Conservation (phyloP, 1,284 basidiomycete genomes). For the Pascua sp. region DNA sequence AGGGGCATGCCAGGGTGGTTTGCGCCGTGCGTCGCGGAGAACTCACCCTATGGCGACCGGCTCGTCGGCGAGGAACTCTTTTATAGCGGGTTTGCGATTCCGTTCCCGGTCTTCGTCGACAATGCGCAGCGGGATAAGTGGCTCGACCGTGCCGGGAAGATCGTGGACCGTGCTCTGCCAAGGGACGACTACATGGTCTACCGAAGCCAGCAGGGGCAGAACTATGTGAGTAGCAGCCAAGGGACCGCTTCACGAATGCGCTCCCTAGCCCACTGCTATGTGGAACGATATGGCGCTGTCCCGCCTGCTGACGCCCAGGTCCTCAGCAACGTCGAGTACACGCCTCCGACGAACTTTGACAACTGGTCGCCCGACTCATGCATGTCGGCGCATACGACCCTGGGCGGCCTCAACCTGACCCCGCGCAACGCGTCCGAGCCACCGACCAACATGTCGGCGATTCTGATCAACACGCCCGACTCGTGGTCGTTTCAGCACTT, state of each 20-base stretch:
- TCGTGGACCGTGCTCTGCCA: background rate
- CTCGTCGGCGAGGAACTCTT: conserved; percentile 3
- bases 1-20: background rate
- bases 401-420: background rate
- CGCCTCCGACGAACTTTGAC: background rate
- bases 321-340: background rate
- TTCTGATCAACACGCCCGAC: conserved; percentile 1
- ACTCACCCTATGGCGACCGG: background rate
- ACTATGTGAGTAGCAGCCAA: background rate
- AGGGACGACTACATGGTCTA: background rate
- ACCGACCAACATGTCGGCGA: background rate
- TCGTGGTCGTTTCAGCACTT: conserved; percentile 8
- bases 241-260: background rate
- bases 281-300: too few relatives aligned
- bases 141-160: background rate
- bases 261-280: too few relatives aligned
- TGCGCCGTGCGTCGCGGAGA: background rate
- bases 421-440: background rate
- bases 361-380: background rate
- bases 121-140: background rate
- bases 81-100: background rate
- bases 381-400: background rate
- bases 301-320: background rate
- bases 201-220: conserved; percentile 1
- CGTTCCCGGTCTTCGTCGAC: background rate